Percentiles rank a stretch among this genome's conserved stretches.
phyloP scores from a whole-genome alignment of 1,284 basidiomycete genomes.

The Boletellus deceptivus region DNA sequence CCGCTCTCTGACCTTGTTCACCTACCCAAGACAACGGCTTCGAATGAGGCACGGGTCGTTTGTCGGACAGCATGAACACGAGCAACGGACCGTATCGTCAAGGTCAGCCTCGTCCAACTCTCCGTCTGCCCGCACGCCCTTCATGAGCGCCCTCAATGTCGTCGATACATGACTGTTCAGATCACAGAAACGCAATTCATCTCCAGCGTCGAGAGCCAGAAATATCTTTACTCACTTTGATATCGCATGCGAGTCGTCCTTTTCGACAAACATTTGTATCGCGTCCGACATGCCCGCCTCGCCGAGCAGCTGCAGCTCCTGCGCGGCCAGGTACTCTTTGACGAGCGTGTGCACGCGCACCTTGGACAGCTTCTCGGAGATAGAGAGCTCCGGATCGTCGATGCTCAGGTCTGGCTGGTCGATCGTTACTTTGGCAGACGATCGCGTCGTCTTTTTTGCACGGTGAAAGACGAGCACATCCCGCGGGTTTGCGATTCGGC shows the following conservation, averaged over 20 bases:
- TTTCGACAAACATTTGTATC: slow-evolving; percentile 91
- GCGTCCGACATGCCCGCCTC: slow-evolving; percentile 88
- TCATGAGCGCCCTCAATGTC: slow-evolving; percentile 63
- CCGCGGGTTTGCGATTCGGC: slow-evolving; percentile 89
- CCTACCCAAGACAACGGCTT: slow-evolving; percentile 36
- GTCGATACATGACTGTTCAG: slow-evolving; percentile 62
- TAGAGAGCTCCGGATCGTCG: slow-evolving; percentile 65
- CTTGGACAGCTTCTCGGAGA: slow-evolving; percentile 65
- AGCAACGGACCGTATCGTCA: slow-evolving; percentile 61
- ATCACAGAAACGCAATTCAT: background rate
- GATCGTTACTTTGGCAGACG: slow-evolving; percentile 49
- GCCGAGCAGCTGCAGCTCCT: slow-evolving; percentile 84
- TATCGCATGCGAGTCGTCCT: slow-evolving; percentile 92
- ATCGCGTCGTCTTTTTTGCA: slow-evolving; percentile 55
- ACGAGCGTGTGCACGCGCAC: slow-evolving; percentile 80
- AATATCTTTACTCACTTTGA: slow-evolving; percentile 57
- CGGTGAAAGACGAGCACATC: slow-evolving; percentile 91
- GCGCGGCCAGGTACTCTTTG: slow-evolving; percentile 83
- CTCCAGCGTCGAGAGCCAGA: no score
- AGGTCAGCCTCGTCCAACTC: slow-evolving; percentile 75
- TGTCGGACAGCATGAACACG: background rate
- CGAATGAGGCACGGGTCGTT: background rate
- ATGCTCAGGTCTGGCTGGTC: slow-evolving; percentile 75
- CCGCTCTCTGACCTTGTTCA: slow-evolving; percentile 63
- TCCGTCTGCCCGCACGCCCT: slow-evolving; percentile 58